Evolutionary conservation across 176 grass and related monocot genomes (phyloP).

Genomic region (Carex parvula): DNA sequence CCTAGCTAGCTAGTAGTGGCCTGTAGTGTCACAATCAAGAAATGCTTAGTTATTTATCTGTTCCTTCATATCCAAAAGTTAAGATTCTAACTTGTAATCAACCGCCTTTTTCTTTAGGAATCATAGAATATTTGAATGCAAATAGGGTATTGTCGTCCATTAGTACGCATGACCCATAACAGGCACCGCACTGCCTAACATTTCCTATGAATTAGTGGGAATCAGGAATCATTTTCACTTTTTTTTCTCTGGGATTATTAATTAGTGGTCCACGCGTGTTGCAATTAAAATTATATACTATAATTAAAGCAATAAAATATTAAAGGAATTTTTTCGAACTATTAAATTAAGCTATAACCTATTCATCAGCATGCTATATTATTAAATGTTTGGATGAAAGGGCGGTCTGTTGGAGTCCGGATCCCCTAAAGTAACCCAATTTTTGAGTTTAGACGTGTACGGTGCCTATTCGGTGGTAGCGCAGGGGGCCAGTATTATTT

Average conservation of each 20-base stretch:
- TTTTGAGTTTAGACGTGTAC: too few species aligned
- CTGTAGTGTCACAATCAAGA: neutral
- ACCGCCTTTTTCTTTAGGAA: neutral
- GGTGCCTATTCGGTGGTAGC: too few species aligned
- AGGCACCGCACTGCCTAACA: neutral
- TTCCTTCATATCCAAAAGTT: conserved; percentile 16
- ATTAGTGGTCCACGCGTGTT: neutral
- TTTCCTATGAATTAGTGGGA: neutral
- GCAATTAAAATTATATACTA: neutral
- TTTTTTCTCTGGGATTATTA: neutral
- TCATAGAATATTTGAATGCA: conserved; percentile 2
- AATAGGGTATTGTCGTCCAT: conserved; percentile 5
- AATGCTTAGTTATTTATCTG: neutral
- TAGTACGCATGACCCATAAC: neutral
- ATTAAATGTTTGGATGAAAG: too few species aligned
- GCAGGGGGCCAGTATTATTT: too few species aligned
- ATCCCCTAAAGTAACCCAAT: too few species aligned
- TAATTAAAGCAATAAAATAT: neutral
- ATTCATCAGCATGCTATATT: too few species aligned
- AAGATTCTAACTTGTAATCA: neutral
- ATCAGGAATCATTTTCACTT: neutral
- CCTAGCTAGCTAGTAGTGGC: neutral
- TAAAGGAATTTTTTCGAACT: neutral
- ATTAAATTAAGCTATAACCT: too few species aligned
- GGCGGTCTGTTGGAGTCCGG: too few species aligned